A percentile compares a stretch with the other conserved stretches of the same genome.
Conservation (phyloP, 1,284 basidiomycete genomes). For the Tremellales sp. region DNA sequence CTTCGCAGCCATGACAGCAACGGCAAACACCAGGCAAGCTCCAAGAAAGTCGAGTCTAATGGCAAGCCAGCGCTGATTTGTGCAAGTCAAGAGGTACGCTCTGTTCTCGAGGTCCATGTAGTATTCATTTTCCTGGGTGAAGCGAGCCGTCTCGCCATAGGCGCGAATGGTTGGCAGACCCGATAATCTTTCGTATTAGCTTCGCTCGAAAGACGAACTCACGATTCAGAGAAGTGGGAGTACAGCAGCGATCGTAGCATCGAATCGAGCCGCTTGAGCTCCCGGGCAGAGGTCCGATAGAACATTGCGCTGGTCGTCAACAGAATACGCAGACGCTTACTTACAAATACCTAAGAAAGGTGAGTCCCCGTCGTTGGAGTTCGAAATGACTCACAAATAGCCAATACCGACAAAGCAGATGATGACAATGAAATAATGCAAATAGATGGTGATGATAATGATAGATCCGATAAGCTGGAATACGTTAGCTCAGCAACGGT, state of each 20-base stretch:
- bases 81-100: constrained; percentile 53
- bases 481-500: constrained; percentile 13
- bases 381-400: constrained; percentile 25
- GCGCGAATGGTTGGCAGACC: constrained; percentile 72
- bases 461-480: constrained; percentile 55
- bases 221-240: constrained; percentile 74
- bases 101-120: constrained; percentile 72
- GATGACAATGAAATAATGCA: constrained; percentile 62
- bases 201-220: constrained; percentile 46
- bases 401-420: constrained; percentile 32
- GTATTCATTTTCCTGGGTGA: constrained; percentile 64
- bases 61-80: constrained; percentile 63
- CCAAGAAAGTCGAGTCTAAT: constrained; percentile 73
- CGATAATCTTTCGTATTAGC: constrained; percentile 47
- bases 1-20: constrained; percentile 52
- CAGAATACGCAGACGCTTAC: background rate
- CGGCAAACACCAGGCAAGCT: constrained; percentile 61
- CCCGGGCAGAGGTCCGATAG: constrained; percentile 81
- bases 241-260: constrained; percentile 69
- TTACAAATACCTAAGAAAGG: constrained; percentile 5
- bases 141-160: constrained; percentile 61
- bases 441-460: constrained; percentile 63
- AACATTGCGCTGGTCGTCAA: constrained; percentile 50
- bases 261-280: constrained; percentile 56
- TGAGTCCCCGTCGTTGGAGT: background rate